Evolutionary conservation across 768 basidiomycete species (phyloP).

Genomic region (Leccinum sublutescens): DNA sequence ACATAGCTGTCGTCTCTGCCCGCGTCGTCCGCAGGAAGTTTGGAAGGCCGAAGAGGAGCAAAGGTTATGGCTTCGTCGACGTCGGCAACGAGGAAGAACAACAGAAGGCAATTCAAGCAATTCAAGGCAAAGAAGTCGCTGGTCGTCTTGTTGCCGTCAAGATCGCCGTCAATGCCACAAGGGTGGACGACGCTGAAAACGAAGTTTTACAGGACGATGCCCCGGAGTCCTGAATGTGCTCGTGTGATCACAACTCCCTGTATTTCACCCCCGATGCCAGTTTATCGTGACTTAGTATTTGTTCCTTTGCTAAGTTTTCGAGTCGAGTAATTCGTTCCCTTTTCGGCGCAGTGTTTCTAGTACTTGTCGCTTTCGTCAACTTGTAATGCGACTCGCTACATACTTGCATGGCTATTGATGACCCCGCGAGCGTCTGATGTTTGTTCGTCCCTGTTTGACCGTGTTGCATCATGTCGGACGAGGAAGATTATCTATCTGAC

Average conservation of each 20-base stretch:
- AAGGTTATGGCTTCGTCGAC: slow-evolving; percentile 98
- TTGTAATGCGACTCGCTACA: slow-evolving; percentile 24
- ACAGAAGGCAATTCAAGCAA: slow-evolving; percentile 81
- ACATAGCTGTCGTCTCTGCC: slow-evolving; percentile 78
- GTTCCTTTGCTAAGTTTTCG: slow-evolving; percentile 37
- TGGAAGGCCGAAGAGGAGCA: slow-evolving; percentile 84
- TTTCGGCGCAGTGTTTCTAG: slow-evolving; percentile 42
- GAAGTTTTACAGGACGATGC: slow-evolving; percentile 33
- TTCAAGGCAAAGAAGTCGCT: slow-evolving; percentile 85
- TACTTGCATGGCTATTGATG: slow-evolving; percentile 31
- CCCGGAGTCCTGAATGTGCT: slow-evolving; percentile 24
- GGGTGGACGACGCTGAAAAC: slow-evolving; percentile 52
- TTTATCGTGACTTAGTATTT: slow-evolving; percentile 33
- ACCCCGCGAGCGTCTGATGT: slow-evolving; percentile 16
- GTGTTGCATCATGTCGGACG: slow-evolving; percentile 53
- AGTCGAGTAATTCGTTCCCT: slow-evolving; percentile 30
- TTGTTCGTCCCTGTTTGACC: slow-evolving; percentile 16
- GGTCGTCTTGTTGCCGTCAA: slow-evolving; percentile 90
- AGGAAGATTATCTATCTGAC: slow-evolving; percentile 87
- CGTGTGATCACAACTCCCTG: slow-evolving; percentile 9
- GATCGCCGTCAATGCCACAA: slow-evolving; percentile 86
- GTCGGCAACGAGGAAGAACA: slow-evolving; percentile 88
- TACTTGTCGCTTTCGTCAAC: slow-evolving; percentile 28
- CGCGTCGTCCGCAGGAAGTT: slow-evolving; percentile 86
- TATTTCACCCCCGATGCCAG: slow-evolving; percentile 23